These are phyloP conservation scores for Tricholoma terreum DNA, from an alignment of 768 basidiomycete genomes.

Conservation along the genomic window DNA sequence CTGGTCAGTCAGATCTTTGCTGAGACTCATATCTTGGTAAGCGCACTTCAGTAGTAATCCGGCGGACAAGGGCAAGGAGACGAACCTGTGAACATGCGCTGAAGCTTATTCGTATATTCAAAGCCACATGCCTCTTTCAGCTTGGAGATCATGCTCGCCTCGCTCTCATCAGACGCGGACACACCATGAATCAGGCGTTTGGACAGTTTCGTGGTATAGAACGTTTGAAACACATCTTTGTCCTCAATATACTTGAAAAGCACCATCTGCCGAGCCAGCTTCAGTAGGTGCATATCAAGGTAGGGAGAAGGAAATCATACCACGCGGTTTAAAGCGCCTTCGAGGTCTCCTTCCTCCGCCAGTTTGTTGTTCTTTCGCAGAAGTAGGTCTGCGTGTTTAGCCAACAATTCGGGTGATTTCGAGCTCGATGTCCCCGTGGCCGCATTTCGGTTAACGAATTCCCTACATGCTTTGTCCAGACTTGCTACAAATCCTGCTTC, in stretches of 20 bases:
- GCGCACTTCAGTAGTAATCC: background rate
- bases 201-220: conserved; percentile 92
- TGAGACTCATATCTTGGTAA: conserved; percentile 81
- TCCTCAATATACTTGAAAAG: conserved; percentile 98
- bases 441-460: conserved; percentile 92
- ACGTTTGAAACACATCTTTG: conserved; percentile 98
- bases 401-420: conserved; percentile 89
- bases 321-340: conserved; percentile 86
- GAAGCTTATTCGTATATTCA: conserved; percentile 94
- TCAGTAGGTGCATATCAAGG: conserved; percentile 23
- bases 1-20: conserved; percentile 91
- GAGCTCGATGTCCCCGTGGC: conserved; percentile 83
- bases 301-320: conserved; percentile 47
- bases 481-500: conserved; percentile 93
- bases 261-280: conserved; percentile 68
- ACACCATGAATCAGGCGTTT: conserved; percentile 89
- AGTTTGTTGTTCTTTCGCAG: conserved; percentile 95
- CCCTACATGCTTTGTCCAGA: conserved; percentile 91
- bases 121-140: conserved; percentile 95
- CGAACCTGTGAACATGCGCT: conserved; percentile 94
- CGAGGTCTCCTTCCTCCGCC: conserved; percentile 87
- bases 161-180: conserved; percentile 94
- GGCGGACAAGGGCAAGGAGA: background rate
- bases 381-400: conserved; percentile 87
- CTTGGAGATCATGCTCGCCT: conserved; percentile 97